Evolutionary conservation across 2,329 filamentous ascomycete species (phyloP).

Genomic region (Neonectria ditissima): DNA sequence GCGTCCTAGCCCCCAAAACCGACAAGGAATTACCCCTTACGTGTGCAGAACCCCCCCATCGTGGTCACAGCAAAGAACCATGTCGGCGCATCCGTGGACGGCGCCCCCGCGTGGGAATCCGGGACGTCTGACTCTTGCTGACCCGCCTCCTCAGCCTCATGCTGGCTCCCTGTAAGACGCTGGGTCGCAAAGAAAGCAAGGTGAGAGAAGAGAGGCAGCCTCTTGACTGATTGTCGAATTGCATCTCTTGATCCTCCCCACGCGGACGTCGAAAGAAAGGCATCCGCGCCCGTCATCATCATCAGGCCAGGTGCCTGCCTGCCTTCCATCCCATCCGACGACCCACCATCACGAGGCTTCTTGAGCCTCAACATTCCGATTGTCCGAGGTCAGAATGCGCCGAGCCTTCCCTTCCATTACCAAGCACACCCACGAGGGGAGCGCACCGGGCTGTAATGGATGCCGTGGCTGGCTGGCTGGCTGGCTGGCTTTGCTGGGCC

Average conservation of each 20-base stretch:
- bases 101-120: not conserved
- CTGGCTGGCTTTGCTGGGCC: constrained; percentile 12
- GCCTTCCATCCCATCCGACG: not conserved
- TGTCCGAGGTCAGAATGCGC: not conserved
- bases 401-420: not conserved
- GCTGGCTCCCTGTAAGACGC: not conserved
- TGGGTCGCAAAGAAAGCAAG: constrained; percentile 11
- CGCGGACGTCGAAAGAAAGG: not conserved
- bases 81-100: not conserved
- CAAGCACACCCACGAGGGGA: not conserved
- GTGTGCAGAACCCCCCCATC: not conserved
- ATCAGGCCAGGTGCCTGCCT: constrained; percentile 1
- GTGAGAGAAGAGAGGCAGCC: not conserved
- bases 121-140: constrained; percentile 5
- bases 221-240: not conserved
- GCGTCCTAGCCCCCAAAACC: not conserved
- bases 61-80: not conserved
- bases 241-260: not conserved
- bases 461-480: not conserved
- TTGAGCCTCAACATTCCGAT: not conserved
- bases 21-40: not conserved
- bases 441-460: not conserved
- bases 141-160: constrained; percentile 15
- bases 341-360: not conserved
- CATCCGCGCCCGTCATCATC: not conserved